A percentile compares a stretch with the other conserved stretches of the same genome.
Evolutionary conservation across 176 grass and related monocot species (phyloP).

Genomic region (Elymus sibiricus): DNA sequence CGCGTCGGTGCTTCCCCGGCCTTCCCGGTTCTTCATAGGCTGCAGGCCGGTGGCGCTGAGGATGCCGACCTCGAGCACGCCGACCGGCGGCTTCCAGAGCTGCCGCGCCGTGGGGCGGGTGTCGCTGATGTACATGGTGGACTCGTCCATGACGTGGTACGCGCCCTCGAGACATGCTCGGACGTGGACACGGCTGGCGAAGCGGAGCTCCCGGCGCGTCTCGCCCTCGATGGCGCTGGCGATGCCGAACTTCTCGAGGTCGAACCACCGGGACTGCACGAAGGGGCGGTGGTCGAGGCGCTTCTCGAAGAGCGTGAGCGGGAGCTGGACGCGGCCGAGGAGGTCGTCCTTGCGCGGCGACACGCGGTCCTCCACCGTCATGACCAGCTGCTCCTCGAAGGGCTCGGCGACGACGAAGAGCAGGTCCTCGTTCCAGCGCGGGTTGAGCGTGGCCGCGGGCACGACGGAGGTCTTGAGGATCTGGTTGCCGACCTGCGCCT

Average conservation of each 20-base stretch:
- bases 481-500: slow-evolving; percentile 82
- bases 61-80: slow-evolving; percentile 81
- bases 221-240: slow-evolving; percentile 63
- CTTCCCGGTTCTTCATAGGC: slow-evolving; percentile 78
- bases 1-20: slow-evolving; percentile 62
- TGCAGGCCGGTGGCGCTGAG: slow-evolving; percentile 56
- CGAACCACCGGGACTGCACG: slow-evolving; percentile 78
- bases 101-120: slow-evolving; percentile 71
- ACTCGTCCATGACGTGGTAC: slow-evolving; percentile 97
- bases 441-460: slow-evolving; percentile 45
- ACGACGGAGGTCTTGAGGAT: slow-evolving; percentile 63
- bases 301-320: slow-evolving; percentile 72
- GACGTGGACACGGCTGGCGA: slow-evolving; percentile 75
- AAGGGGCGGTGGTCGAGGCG: slow-evolving; percentile 73
- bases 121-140: slow-evolving; percentile 94
- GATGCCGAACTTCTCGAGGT: slow-evolving; percentile 78
- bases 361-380: slow-evolving; percentile 71
- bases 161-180: slow-evolving; percentile 80
- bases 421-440: slow-evolving; percentile 90
- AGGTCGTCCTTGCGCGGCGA: slow-evolving; percentile 66
- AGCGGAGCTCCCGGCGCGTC: slow-evolving; percentile 74
- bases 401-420: slow-evolving; percentile 91
- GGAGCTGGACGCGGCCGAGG: slow-evolving; percentile 57
- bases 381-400: slow-evolving; percentile 88
- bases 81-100: slow-evolving; percentile 73